Conservation (phyloP, 345 rosid genomes). For the thale cress (Arabidopsis thaliana) region TAIR10.1 NC_003070.9:3087001-3087500, state of each 20-base stretch:
- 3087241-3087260: slow-evolving; percentile 53
- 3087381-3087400: slow-evolving; percentile 42
- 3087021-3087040: slow-evolving; percentile 39
- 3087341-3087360: slow-evolving; percentile 56
- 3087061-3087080: slow-evolving; percentile 49
- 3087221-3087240: slow-evolving; percentile 46
- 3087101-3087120: slow-evolving; percentile 54
- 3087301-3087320: slow-evolving; percentile 41
- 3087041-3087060: slow-evolving; percentile 41
- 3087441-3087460: slow-evolving; percentile 41
- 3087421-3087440: slow-evolving; percentile 26
- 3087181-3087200: slow-evolving; percentile 52
- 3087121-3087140: slow-evolving; percentile 64
- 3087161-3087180: slow-evolving; percentile 42
- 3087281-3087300: slow-evolving; percentile 48
- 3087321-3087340: slow-evolving; percentile 32
- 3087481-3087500: slow-evolving; percentile 45
- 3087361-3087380: slow-evolving; percentile 7
- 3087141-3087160: slow-evolving; percentile 51
- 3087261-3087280: slow-evolving; percentile 67
- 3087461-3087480: slow-evolving; percentile 47
- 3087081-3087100: slow-evolving; percentile 57
- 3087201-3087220: slow-evolving; percentile 46
- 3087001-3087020: slow-evolving; percentile 44
- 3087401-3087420: slow-evolving; percentile 39